Conservation (phyloP, 176 grass and related monocot genomes). For the Elaeis guineensis region DNA sequence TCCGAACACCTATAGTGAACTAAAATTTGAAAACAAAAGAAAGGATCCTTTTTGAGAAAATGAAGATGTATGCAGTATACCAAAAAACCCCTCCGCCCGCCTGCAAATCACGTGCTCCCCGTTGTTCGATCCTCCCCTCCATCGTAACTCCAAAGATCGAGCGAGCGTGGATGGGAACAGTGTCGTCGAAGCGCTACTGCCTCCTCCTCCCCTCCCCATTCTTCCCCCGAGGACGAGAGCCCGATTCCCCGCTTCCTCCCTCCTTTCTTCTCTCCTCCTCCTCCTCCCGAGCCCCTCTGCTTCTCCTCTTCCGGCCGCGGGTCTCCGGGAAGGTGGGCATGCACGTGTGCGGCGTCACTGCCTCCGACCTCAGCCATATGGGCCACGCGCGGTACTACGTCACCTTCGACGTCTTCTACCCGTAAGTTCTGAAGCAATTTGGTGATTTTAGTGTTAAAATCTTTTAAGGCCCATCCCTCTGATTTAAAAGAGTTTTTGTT, state of each 20-base stretch:
- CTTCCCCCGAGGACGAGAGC: not conserved
- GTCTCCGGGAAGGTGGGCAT: conserved; percentile 54
- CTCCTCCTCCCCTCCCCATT: too few species aligned
- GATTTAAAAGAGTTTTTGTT: not conserved
- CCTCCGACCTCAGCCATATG: conserved; percentile 87
- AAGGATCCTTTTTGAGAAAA: too few species aligned
- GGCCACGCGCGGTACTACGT: conserved; percentile 86
- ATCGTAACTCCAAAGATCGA: too few species aligned
- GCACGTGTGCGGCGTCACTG: conserved; percentile 91
- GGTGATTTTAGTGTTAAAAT: not conserved
- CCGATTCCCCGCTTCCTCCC: not conserved
- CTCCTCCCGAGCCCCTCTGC: not conserved
- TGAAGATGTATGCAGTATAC: too few species aligned
- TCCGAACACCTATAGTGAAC: too few species aligned
- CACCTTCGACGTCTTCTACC: conserved; percentile 79
- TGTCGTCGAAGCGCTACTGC: too few species aligned
- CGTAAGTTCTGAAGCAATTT: conserved; percentile 20
- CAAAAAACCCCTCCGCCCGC: too few species aligned
- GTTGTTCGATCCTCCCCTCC: too few species aligned
- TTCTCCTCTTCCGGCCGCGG: conserved; percentile 34
- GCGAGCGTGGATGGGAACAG: too few species aligned
- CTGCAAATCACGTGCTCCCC: too few species aligned
- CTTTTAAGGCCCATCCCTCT: not conserved
- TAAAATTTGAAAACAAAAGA: too few species aligned
- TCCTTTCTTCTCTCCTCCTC: not conserved